These are phyloP conservation scores for Erucastrum elatum DNA, from an alignment of 345 rosid genomes.

Conservation along the genomic window DNA sequence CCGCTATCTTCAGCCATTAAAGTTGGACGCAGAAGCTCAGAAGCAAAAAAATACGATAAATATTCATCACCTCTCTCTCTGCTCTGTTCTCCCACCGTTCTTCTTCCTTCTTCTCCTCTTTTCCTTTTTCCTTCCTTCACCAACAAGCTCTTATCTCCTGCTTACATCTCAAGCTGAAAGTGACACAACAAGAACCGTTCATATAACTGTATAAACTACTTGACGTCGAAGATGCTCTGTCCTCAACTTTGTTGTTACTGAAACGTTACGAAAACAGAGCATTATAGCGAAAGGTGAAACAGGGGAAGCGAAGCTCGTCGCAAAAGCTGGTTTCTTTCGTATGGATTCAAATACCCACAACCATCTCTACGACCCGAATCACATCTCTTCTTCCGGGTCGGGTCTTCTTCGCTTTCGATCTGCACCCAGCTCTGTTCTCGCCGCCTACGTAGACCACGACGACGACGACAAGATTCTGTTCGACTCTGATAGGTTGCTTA, in stretches of 20 bases:
- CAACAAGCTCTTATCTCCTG: constrained; percentile 78
- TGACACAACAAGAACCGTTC: constrained; percentile 21
- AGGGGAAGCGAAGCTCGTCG: neutral
- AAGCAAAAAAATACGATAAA: constrained; percentile 32
- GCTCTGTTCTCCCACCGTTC: constrained; percentile 14
- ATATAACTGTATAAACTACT: neutral
- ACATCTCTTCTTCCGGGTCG: constrained; percentile 40
- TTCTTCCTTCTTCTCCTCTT: constrained; percentile 28
- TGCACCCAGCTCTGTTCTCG: constrained; percentile 66
- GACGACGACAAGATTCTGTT: constrained; percentile 36
- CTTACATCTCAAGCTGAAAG: constrained; percentile 66
- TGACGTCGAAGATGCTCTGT: constrained; percentile 7
- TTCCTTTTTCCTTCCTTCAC: constrained; percentile 49
- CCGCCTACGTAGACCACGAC: constrained; percentile 39
- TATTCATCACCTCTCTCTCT: constrained; percentile 20
- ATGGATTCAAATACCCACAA: constrained; percentile 68
- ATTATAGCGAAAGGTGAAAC: neutral
- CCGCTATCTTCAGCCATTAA: constrained; percentile 41
- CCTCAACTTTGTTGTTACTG: neutral
- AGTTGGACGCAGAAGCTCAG: constrained; percentile 37
- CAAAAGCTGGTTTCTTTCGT: neutral
- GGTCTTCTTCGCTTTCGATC: constrained; percentile 85
- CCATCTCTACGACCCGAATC: constrained; percentile 48
- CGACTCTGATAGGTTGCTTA: constrained; percentile 17
- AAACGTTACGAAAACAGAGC: constrained; percentile 27